Percentiles rank a stretch among this genome's conserved stretches.
Evolutionary conservation across 129 eudicot species (phyloP).

Genomic region (Erigeron canadensis): DNA sequence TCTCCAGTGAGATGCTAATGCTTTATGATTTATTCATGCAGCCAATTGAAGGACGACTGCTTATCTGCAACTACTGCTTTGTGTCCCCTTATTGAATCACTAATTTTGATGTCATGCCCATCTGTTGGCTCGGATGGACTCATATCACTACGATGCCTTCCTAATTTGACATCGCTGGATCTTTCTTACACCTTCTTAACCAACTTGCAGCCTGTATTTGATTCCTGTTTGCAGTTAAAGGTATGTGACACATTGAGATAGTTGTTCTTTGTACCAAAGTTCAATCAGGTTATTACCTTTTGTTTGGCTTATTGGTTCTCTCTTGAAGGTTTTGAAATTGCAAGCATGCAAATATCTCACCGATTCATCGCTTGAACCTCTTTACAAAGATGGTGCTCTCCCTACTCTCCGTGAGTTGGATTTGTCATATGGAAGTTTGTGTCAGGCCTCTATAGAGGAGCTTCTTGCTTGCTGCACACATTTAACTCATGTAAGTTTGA

Average conservation of each 20-base stretch:
- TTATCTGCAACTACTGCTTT: constrained; percentile 88
- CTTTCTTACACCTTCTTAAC: constrained; percentile 87
- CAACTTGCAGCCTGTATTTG: constrained; percentile 79
- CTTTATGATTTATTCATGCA: constrained; percentile 34
- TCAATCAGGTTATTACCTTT: background rate
- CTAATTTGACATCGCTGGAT: constrained; percentile 81
- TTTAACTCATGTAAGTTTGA: constrained; percentile 86
- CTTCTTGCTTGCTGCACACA: constrained; percentile 84
- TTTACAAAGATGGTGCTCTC: constrained; percentile 77
- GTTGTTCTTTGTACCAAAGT: background rate
- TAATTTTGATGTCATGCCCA: constrained; percentile 89
- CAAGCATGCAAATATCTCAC: constrained; percentile 98
- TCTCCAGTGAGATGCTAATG: constrained; percentile 17
- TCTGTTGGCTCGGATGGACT: constrained; percentile 89
- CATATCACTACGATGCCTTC: constrained; percentile 62
- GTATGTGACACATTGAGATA: constrained; percentile 30
- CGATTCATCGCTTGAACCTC: constrained; percentile 79
- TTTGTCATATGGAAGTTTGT: constrained; percentile 82
- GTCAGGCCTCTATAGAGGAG: constrained; percentile 88
- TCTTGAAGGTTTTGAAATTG: constrained; percentile 67
- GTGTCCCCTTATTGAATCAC: constrained; percentile 82
- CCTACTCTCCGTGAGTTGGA: constrained; percentile 82
- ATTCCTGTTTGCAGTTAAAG: constrained; percentile 77
- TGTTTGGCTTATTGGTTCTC: background rate
- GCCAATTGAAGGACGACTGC: constrained; percentile 89